These are phyloP conservation scores for Candida easanensis DNA, from an alignment of 805 yeast genomes.

Conservation along the genomic window DNA sequence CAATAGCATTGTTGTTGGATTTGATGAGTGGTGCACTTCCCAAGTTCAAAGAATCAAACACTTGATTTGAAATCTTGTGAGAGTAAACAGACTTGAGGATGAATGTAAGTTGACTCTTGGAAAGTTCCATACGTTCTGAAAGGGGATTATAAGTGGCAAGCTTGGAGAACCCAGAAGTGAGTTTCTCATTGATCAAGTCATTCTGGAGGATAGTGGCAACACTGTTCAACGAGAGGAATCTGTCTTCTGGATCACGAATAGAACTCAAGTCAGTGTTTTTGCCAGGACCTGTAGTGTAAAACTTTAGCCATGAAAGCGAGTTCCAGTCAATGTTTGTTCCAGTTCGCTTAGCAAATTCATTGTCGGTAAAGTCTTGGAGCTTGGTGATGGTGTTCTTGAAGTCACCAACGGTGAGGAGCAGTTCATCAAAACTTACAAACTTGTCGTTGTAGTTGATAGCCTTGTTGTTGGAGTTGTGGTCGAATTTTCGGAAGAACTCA, in stretches of 20 bases:
- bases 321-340: conserved; percentile 36
- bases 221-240: conserved; percentile 36
- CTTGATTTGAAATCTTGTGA: conserved; percentile 37
- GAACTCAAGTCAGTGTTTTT: conserved; percentile 5
- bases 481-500: conserved; percentile 51
- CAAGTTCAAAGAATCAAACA: conserved; percentile 31
- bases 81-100: conserved; percentile 34
- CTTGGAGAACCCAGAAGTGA: conserved; percentile 24
- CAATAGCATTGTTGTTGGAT: conserved; percentile 26
- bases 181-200: conserved; percentile 37
- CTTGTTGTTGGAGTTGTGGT: conserved; percentile 29
- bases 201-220: conserved; percentile 39
- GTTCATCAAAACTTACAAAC: conserved; percentile 37
- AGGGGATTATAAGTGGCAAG: conserved; percentile 31
- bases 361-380: conserved; percentile 31
- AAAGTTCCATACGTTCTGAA: conserved; percentile 29
- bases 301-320: conserved; percentile 22
- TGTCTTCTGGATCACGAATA: conserved; percentile 15
- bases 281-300: conserved; percentile 17
- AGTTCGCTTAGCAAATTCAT: conserved; percentile 30
- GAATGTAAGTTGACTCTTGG: conserved; percentile 34
- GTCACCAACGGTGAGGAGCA: conserved; percentile 29
- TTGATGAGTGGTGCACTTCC: conserved; percentile 14
- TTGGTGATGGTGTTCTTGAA: conserved; percentile 32
- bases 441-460: conserved; percentile 37